phyloP scores from a whole-genome alignment of 2,329 filamentous ascomycete species.

The Cladosporium sp. region DNA sequence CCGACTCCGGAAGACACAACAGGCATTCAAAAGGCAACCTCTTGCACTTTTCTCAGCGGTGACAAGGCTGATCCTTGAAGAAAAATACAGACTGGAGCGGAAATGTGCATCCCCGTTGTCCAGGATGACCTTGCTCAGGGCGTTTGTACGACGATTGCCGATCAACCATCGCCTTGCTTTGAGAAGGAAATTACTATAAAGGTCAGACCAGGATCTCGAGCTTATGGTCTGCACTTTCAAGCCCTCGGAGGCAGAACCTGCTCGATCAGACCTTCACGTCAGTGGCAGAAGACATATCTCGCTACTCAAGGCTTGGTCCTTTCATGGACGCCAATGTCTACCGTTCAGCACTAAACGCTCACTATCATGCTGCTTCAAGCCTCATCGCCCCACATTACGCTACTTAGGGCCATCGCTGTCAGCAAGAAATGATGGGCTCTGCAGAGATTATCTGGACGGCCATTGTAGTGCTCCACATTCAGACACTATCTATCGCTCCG shows the following conservation, averaged over 20 bases:
- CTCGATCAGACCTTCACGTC: conserved; percentile 18
- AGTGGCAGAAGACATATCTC: conserved; percentile 18
- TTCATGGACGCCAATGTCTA: conserved; percentile 22
- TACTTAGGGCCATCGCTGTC: background rate
- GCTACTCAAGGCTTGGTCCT: conserved; percentile 2
- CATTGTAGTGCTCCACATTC: background rate
- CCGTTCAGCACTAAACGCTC: conserved; percentile 15
- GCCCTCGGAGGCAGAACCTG: too few relatives aligned
- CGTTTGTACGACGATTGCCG: background rate
- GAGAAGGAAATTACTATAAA: background rate
- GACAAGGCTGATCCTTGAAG: background rate
- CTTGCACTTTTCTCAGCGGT: too few relatives aligned
- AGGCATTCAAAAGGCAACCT: background rate
- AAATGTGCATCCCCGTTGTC: background rate
- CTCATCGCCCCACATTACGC: background rate
- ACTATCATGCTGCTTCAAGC: background rate
- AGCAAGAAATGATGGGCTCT: background rate
- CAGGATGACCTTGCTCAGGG: background rate
- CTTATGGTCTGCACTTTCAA: too few relatives aligned
- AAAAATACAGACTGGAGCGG: conserved; percentile 2
- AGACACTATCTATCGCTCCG: background rate
- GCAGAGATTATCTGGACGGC: background rate
- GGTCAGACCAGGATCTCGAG: background rate
- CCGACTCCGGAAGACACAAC: background rate
- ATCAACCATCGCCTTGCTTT: background rate